These are phyloP conservation scores for Cairneyella variabilis DNA, from an alignment of 495 filamentous ascomycete species.

Conservation along the genomic window DNA sequence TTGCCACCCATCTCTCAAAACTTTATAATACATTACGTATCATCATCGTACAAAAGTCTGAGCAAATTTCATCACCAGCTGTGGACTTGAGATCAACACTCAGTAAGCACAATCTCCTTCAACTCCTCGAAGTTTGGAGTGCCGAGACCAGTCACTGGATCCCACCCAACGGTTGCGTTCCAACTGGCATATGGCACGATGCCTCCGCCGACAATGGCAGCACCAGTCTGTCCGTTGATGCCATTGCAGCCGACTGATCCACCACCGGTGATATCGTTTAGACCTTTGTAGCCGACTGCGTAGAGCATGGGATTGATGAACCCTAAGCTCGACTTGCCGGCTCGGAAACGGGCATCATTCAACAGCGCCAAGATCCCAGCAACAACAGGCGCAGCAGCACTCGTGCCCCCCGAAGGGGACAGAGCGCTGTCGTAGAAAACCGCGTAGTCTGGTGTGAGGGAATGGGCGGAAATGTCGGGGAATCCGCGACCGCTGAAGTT, in stretches of 20 bases:
- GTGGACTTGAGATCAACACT: too few relatives aligned
- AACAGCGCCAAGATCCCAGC: conserved; percentile 38
- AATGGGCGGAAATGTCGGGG: conserved; percentile 33
- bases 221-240: conserved; percentile 2
- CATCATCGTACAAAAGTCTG: too few relatives aligned
- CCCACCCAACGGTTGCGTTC: conserved; percentile 27
- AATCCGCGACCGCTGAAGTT: conserved; percentile 35
- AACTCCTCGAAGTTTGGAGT: conserved; percentile 50
- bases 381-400: conserved; percentile 34
- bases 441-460: conserved; percentile 23
- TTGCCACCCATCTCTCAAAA: too few relatives aligned
- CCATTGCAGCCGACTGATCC: conserved; percentile 39
- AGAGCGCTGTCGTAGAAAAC: conserved; percentile 21
- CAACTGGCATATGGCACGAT: conserved; percentile 20
- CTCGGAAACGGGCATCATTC: conserved; percentile 43
- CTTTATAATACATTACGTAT: too few relatives aligned
- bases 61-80: too few relatives aligned
- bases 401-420: conserved; percentile 35
- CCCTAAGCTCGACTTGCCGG: conserved; percentile 45
- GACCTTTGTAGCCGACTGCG: conserved; percentile 33
- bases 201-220: neutral
- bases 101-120: conserved; percentile 20
- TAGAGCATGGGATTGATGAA: conserved; percentile 52
- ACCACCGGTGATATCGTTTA: conserved; percentile 49
- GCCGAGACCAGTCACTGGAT: conserved; percentile 45